Conservation (phyloP, 495 filamentous ascomycete genomes). For the Aspergillus steynii region DNA sequence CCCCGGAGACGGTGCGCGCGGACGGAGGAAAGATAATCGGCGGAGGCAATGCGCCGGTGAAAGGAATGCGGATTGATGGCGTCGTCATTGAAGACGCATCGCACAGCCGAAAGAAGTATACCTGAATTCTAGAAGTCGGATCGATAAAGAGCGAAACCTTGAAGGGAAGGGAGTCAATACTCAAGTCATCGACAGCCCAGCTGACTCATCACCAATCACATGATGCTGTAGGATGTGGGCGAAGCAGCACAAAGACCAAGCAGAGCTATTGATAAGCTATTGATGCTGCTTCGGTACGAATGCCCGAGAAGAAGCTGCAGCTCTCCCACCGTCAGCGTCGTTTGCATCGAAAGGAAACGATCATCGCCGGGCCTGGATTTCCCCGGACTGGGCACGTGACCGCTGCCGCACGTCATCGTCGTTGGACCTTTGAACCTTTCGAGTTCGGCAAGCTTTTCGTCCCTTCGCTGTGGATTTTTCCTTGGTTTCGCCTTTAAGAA, state of each 20-base stretch:
- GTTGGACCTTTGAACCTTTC: not conserved
- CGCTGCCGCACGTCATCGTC: no score
- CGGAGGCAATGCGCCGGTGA: conserved; percentile 78
- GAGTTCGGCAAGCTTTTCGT: not conserved
- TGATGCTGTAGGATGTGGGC: not conserved
- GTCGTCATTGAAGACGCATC: conserved; percentile 57
- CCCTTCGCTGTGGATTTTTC: not conserved
- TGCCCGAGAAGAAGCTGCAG: no score
- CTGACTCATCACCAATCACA: conserved; percentile 3
- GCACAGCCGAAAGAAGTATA: conserved; percentile 22
- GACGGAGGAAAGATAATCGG: conserved; percentile 70
- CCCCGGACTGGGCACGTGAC: no score
- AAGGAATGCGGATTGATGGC: conserved; percentile 84
- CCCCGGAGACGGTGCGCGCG: conserved; percentile 68
- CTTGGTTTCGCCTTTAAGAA: not conserved
- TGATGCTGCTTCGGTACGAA: no score
- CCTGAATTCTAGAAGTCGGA: not conserved
- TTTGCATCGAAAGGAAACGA: no score
- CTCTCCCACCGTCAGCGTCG: no score
- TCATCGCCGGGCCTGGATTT: no score
- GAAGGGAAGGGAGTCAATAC: not conserved
- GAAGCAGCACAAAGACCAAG: no score
- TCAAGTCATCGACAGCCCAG: not conserved
- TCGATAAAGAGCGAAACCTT: not conserved
- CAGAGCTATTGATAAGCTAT: no score